A percentile compares a stretch with the other conserved stretches of the same genome.
Evolutionary conservation across 495 filamentous ascomycete species (phyloP).

Genomic region (Xylaria grammica): DNA sequence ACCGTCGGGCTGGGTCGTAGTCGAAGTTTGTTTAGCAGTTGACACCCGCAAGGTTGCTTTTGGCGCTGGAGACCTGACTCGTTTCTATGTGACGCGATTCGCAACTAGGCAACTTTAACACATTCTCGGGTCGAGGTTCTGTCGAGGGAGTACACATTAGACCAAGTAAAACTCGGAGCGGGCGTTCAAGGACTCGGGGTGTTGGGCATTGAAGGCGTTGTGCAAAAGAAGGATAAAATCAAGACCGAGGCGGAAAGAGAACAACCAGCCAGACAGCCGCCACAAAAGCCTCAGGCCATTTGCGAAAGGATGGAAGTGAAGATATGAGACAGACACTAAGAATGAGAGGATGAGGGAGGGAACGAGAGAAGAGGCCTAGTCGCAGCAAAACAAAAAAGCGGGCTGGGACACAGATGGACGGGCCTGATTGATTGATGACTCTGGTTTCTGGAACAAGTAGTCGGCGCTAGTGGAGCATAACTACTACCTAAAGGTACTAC

Average conservation of each 20-base stretch:
- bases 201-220: background rate
- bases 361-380: background rate
- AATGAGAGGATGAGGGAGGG: background rate
- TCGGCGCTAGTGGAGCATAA: background rate
- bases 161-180: background rate
- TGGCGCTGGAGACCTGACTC: conserved; percentile 9
- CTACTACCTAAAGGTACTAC: too few species aligned
- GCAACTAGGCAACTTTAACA: conserved; percentile 22
- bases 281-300: conserved; percentile 18
- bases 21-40: conserved; percentile 3
- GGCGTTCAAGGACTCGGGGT: conserved; percentile 10
- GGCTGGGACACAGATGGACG: conserved; percentile 18
- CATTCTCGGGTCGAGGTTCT: conserved; percentile 13
- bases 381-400: conserved; percentile 22
- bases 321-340: background rate
- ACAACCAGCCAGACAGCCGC: conserved; percentile 1
- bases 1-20: conserved; percentile 23
- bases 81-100: conserved; percentile 6
- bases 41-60: conserved; percentile 7
- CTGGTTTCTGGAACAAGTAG: conserved; percentile 25
- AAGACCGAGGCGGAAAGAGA: background rate
- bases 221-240: background rate
- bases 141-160: conserved; percentile 9
- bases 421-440: conserved; percentile 19
- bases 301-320: conserved; percentile 14